phyloP scores from a whole-genome alignment of 257 asterid genomes.

The Solanum raphanifolium region DNA sequence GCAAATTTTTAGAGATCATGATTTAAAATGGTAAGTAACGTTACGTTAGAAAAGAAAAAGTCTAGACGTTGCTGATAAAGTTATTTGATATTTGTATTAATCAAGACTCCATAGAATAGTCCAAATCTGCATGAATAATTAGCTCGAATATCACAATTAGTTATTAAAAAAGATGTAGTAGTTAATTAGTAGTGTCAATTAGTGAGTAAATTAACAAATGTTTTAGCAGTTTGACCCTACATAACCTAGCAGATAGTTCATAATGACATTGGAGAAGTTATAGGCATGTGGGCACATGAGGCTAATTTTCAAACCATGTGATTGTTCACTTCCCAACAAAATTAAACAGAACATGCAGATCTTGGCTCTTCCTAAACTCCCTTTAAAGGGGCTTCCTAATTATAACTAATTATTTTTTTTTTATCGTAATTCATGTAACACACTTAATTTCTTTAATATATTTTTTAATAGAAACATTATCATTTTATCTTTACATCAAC shows the following conservation, averaged over 20 bases:
- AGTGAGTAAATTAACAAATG: constrained; percentile 17
- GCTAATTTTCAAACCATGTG: constrained; percentile 53
- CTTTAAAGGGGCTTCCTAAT: constrained; percentile 1
- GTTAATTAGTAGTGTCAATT: constrained; percentile 1
- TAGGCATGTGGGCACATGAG: constrained; percentile 71
- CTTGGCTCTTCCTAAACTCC: constrained; percentile 12
- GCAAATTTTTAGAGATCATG: background rate
- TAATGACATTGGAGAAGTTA: constrained; percentile 38
- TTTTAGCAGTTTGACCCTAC: constrained; percentile 14
- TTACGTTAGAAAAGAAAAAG: background rate
- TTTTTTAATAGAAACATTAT: background rate
- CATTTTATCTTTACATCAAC: background rate
- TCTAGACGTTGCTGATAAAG: fast-evolving
- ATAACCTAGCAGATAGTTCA: constrained; percentile 6
- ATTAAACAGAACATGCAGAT: constrained; percentile 11
- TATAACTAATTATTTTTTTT: background rate
- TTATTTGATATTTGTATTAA: background rate
- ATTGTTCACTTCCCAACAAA: constrained; percentile 22
- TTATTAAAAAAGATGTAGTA: background rate
- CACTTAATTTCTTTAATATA: no score
- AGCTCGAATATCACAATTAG: background rate
- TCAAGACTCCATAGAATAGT: background rate
- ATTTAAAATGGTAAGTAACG: background rate
- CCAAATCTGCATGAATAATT: background rate
- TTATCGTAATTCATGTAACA: background rate